These are phyloP conservation scores for Pichia membranifaciens DNA, from an alignment of 805 yeast species.

Conservation along the genomic window DNA sequence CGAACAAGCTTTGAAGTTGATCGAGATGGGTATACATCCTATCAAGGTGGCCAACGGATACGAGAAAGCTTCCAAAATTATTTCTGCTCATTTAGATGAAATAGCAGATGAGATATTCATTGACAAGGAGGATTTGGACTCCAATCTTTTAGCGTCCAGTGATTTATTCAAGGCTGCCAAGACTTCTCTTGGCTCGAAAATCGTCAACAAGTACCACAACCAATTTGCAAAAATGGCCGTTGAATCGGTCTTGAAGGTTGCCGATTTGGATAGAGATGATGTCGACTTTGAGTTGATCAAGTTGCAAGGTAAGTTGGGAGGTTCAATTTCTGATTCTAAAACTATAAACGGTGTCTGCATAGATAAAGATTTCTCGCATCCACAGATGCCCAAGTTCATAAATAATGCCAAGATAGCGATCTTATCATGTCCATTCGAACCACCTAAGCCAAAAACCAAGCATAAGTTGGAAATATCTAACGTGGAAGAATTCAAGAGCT, in stretches of 20 bases:
- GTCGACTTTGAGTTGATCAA: constrained; percentile 96
- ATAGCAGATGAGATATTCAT: constrained; percentile 41
- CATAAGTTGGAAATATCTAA: constrained; percentile 89
- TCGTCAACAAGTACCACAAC: constrained; percentile 89
- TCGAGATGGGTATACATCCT: constrained; percentile 97
- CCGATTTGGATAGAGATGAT: constrained; percentile 86
- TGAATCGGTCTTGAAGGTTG: constrained; percentile 88
- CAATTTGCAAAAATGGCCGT: constrained; percentile 96
- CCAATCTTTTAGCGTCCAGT: constrained; percentile 32
- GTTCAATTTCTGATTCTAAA: constrained; percentile 78
- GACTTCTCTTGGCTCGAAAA: constrained; percentile 91
- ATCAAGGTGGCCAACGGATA: constrained; percentile 95
- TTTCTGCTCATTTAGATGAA: constrained; percentile 67
- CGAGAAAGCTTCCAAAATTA: constrained; percentile 93
- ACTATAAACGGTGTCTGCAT: constrained; percentile 87
- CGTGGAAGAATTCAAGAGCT: constrained; percentile 88
- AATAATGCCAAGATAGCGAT: constrained; percentile 85
- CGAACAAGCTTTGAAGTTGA: constrained; percentile 90
- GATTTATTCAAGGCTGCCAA: constrained; percentile 85
- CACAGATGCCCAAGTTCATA: constrained; percentile 89
- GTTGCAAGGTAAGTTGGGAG: constrained; percentile 94
- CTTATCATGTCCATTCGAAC: constrained; percentile 97
- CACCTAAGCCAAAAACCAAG: constrained; percentile 98
- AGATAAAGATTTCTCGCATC: constrained; percentile 96
- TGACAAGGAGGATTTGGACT: constrained; percentile 26